Conservation (phyloP, 2,329 filamentous ascomycete genomes). For the Sporothrix sp. region DNA sequence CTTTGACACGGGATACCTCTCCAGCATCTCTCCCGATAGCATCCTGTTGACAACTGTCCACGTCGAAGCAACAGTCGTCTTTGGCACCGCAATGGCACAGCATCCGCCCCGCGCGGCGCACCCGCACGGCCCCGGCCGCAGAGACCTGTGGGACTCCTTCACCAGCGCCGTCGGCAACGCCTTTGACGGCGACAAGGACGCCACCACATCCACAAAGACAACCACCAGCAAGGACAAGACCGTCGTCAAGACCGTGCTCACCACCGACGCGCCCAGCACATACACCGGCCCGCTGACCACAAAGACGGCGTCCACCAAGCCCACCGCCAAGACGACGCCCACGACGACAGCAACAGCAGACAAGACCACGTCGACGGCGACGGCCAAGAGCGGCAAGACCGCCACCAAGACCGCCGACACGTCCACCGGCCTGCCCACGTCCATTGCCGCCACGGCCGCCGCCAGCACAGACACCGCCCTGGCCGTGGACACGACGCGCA, state of each 20-base stretch:
- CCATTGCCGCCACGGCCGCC: not conserved
- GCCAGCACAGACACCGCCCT: slow-evolving; percentile 10
- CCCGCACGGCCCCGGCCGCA: not conserved
- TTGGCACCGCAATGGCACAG: slow-evolving; percentile 12
- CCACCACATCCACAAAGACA: not conserved
- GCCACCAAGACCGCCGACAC: not conserved
- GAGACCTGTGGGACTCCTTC: slow-evolving; percentile 15
- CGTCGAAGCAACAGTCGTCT: no score
- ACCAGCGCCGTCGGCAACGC: slow-evolving; percentile 16
- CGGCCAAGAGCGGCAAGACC: not conserved
- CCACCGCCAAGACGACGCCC: slow-evolving; percentile 6
- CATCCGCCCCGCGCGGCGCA: not conserved
- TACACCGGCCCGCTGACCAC: slow-evolving; percentile 8
- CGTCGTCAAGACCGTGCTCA: slow-evolving; percentile 2
- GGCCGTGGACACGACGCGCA: slow-evolving; percentile 9
- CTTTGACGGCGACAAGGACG: slow-evolving; percentile 7
- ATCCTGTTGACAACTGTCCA: no score
- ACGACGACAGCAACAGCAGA: slow-evolving; percentile 1
- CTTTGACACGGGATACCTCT: no score
- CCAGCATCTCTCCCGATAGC: not conserved
- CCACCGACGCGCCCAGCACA: not conserved
- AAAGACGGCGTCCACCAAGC: slow-evolving; percentile 3
- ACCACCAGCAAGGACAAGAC: slow-evolving; percentile 2
- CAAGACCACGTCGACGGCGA: slow-evolving; percentile 4
- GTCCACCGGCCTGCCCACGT: not conserved